Conservation (phyloP, 2,329 filamentous ascomycete species). For the Sarocladium strictum region DNA sequence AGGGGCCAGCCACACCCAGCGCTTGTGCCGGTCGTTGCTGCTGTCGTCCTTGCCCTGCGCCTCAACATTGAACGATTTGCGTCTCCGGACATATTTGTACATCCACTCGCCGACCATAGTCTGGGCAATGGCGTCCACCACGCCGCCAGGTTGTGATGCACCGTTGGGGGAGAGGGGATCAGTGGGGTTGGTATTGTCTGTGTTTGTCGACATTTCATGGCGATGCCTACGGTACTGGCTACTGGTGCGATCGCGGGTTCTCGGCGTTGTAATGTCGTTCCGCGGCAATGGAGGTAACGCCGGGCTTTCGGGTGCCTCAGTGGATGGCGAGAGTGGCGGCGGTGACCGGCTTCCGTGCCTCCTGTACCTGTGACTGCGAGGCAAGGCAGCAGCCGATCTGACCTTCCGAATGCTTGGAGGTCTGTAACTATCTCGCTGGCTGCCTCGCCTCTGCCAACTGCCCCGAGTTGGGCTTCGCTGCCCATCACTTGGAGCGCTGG, state of each 20-base stretch:
- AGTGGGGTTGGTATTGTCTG: conserved; percentile 42
- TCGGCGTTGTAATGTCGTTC: conserved; percentile 64
- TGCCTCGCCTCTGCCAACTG: conserved; percentile 49
- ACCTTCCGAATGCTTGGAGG: conserved; percentile 70
- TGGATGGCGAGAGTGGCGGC: conserved; percentile 61
- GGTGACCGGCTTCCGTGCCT: conserved; percentile 54
- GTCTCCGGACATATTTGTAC: conserved; percentile 82
- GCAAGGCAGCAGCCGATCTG: conserved; percentile 72
- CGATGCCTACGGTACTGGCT: conserved; percentile 41
- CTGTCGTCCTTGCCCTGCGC: conserved; percentile 61
- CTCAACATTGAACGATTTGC: conserved; percentile 87
- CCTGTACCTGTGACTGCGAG: conserved; percentile 44
- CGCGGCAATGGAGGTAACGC: conserved; percentile 65
- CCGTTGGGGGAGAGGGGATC: conserved; percentile 34
- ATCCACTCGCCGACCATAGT: conserved; percentile 99
- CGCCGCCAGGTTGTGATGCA: conserved; percentile 62
- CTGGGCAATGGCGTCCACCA: conserved; percentile 94
- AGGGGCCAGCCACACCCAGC: conserved; percentile 97
- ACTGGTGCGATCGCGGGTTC: conserved; percentile 34
- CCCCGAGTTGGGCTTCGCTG: conserved; percentile 68
- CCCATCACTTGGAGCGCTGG: conserved; percentile 64
- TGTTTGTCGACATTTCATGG: conserved; percentile 56
- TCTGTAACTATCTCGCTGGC: conserved; percentile 42
- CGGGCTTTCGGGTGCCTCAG: conserved; percentile 63
- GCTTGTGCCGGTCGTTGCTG: conserved; percentile 78